Base-by-base conservation (phyloP, 495 filamentous ascomycete species). In the Staphylotrichum longicolle region DNA sequence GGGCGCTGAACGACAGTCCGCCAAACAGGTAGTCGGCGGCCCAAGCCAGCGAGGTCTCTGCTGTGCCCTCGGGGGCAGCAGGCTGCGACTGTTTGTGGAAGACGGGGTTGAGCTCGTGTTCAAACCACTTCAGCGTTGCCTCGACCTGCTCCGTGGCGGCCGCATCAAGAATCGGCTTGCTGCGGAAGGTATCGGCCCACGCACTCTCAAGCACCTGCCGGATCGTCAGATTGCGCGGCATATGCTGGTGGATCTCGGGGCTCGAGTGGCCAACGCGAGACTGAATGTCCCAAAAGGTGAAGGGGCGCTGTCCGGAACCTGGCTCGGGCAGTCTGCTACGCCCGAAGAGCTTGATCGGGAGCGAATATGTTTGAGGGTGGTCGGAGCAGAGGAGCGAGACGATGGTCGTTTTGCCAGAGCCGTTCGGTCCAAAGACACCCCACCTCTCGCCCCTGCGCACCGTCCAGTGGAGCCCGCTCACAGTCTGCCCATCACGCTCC, bases 241-340 rank as follows among this genome's bases (percentile, higher is more conserved):
- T 96, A 77, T 96, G 91, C 50, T 88, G 86, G 64, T 97, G 92
- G 27, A 97, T 89, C 70, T 98, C 94, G 0, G 94, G 95, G 49
- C 89, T 93, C 3, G 91, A 91, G 67, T 97, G 91, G 15, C 94
- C 94, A 55, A 98, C 88, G 15, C 91, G 87, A 2, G 86, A 80
- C 69, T 98, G 93, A 42, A 98, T 85, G 54, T 96, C 93, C 74
- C 95, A 96, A 58, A 96, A 85, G 4, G 91, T 94, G 34, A 96
- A 84, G 1, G 90, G 92, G 0, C 83, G 84, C 53, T 83, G 67
- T 12, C 89, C 91, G 0, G 77, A 80, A 0, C 75, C 76, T 0
- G 79, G 80, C 53, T 86, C 82, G 1, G 93, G 91, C 3, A 96
- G 81, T 8, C 94, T 84, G 48, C 87, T 87, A 30, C 86, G 86